Conservation (phyloP, 2,329 filamentous ascomycete genomes). For the Apiospora malaysiana region DNA sequence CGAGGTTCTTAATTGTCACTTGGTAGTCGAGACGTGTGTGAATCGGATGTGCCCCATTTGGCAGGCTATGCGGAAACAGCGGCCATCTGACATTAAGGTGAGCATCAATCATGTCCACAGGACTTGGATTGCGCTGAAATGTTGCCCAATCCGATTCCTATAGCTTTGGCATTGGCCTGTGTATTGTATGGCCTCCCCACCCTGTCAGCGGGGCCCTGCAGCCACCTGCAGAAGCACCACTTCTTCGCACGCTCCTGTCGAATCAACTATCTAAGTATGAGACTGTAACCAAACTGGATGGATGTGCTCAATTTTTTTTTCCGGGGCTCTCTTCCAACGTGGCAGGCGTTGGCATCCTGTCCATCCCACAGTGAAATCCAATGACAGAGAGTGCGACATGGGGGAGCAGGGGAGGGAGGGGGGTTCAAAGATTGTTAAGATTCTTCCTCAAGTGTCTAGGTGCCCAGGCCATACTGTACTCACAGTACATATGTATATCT, state of each 20-base stretch:
- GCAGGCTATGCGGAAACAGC: neutral
- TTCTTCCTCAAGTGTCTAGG: too few relatives aligned
- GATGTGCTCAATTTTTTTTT: constrained; percentile 2
- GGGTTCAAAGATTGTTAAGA: neutral
- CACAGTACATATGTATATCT: neutral
- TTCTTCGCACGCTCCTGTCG: constrained; percentile 8
- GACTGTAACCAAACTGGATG: constrained; percentile 1
- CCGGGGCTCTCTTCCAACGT: neutral
- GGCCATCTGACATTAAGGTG: constrained; percentile 3
- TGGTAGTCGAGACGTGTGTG: neutral
- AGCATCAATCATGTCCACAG: neutral
- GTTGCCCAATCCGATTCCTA: constrained; percentile 4
- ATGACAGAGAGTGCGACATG: neutral
- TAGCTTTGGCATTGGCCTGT: neutral
- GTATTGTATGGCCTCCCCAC: neutral
- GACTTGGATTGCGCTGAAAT: neutral
- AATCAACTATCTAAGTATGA: neutral
- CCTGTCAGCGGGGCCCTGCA: constrained; percentile 5
- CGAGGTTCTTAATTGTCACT: neutral
- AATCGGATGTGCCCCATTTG: neutral
- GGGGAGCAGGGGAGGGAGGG: too few relatives aligned
- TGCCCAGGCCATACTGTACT: neutral
- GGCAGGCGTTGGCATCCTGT: constrained; percentile 7
- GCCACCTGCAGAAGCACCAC: constrained; percentile 12
- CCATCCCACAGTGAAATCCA: neutral